These are phyloP conservation scores for Candida tunisiensis DNA, from an alignment of 1,139 yeast genomes.

Conservation along the genomic window DNA sequence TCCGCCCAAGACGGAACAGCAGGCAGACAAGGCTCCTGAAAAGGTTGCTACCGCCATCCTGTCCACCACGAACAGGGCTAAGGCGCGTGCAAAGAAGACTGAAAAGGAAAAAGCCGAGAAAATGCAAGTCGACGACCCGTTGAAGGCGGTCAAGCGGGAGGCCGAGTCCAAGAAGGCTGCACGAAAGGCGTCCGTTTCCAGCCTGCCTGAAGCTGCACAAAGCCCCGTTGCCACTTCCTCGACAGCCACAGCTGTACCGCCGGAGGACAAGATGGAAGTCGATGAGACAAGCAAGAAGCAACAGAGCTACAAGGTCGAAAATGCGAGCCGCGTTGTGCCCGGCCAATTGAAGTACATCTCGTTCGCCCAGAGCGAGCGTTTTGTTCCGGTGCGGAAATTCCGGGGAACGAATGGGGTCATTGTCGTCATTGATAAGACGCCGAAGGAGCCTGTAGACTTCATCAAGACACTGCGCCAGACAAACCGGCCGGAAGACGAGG, in stretches of 20 bases:
- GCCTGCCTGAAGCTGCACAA: constrained; percentile 5
- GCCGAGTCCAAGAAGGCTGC: constrained; percentile 12
- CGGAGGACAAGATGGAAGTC: constrained; percentile 17
- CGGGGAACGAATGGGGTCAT: constrained; percentile 72
- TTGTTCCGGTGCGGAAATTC: constrained; percentile 67
- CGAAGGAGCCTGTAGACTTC: constrained; percentile 45
- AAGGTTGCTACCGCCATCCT: constrained; percentile 86
- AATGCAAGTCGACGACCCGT: constrained; percentile 5
- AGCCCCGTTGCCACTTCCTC: no score
- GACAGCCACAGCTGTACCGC: no score
- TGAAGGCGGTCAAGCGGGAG: constrained; percentile 8
- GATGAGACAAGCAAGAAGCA: neutral
- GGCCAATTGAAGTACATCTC: constrained; percentile 72
- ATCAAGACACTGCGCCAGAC: constrained; percentile 80
- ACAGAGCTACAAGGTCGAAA: constrained; percentile 38
- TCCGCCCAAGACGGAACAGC: constrained; percentile 77
- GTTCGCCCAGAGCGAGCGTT: constrained; percentile 60
- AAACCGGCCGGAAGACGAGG: constrained; percentile 30
- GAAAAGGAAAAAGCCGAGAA: constrained; percentile 9
- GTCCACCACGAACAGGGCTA: constrained; percentile 85
- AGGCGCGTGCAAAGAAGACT: constrained; percentile 74
- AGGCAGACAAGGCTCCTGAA: constrained; percentile 71
- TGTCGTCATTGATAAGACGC: constrained; percentile 54
- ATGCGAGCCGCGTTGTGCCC: constrained; percentile 85
- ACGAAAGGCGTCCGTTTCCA: constrained; percentile 9